Evolutionary conservation across 2,329 filamentous ascomycete genomes (phyloP), one percentile per base, ranked within the genome.

Genomic region (Chaetomium sp.): DNA sequence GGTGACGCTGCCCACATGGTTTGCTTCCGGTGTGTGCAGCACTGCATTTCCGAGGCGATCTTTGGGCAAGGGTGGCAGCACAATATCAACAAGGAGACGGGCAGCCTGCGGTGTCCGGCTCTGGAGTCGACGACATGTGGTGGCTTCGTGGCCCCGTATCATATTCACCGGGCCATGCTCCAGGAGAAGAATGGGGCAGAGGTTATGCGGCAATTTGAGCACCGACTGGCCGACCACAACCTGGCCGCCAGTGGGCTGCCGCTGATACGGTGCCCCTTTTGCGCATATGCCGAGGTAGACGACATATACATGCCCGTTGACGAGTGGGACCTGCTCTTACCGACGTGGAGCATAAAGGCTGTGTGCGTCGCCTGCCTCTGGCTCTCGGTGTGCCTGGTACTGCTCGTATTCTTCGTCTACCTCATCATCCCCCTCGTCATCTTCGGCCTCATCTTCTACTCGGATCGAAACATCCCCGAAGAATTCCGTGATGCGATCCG

Each of bases 41-140:
- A 87, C 61, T 86, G 91, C 9, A 80, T 92, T 57, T 87, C 86
- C 49, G 92, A 97, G 68, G 91, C 91, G 1, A 75, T 97, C 0
- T 97, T 95, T 68, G 94, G 94, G 0, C 94, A 97, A 69, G 89
- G 89, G 52, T 96, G 92, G 89, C 81, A 84, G 49, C 85, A 87
- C 57, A 94, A 83, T 64, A 86, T 96, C 63, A 81, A 94, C 66
- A 71, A 82, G 34, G 79, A 84, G 56, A 82, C 78, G 40, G 88
- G 88, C 40, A 91, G 89, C 0, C 76, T 97, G 53, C 83, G 82
- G 58, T 97, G 94, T 68, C 80, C 95, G n/a, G 89, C 91, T 1
- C 85, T 89, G 0, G 80, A 86, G 50, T 76, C 80, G 0, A 73
- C 79, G 45, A 83, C 82, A n/a, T 97, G 94, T 64, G 67, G 78